Base-by-base conservation (phyloP, 257 asterid species). In the Haberlea rhodopensis region DNA sequence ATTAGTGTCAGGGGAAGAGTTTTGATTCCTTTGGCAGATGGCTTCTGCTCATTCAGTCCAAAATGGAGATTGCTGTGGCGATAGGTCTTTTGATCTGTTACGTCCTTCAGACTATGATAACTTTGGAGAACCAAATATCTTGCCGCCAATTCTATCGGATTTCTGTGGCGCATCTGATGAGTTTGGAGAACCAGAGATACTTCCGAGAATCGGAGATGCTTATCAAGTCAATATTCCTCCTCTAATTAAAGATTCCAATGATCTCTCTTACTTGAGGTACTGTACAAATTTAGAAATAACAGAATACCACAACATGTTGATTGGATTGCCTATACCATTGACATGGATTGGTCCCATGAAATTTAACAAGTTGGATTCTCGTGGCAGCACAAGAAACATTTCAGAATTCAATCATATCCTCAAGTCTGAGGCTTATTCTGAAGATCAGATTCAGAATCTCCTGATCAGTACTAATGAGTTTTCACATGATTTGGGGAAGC, bases 141-240 rank as follows among this genome's bases (percentile, higher is more conserved):
- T 51, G 46, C 80, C 83, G 60, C 82, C 83, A 53, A 46, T 65
- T 43, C 73, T 63, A 6, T 60, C 56, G 16, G 79, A 77, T 24
- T 48, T 77, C 57, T 13, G 64, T 63, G 63, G 69, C 32, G 63
- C 61, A 20, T 53, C 6, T 57, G 76, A 71, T 31, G 45, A 48
- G 5, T 78, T 72, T 28, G 80, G 80, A 53, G 85, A 75, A 75
- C 82, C 77, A 5, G 75, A 73, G 27, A 73, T 81, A 34, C 64
- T 63, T 51, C 90, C 95, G 10, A 79, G 92, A 52, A 55, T 78
- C 29, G 96, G 96, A 53, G 82, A 81, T 48, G 74, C 76, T 45
- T 86, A 72, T 68, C 96, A 88, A 75, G 85, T 64, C 24, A 77
- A 82, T 68, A 73, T 84, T 66, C 92, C 90, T 21, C 66, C 66